phyloP scores from a whole-genome alignment of 108 stramenopile genomes.

The Cyclotella sp. region DNA sequence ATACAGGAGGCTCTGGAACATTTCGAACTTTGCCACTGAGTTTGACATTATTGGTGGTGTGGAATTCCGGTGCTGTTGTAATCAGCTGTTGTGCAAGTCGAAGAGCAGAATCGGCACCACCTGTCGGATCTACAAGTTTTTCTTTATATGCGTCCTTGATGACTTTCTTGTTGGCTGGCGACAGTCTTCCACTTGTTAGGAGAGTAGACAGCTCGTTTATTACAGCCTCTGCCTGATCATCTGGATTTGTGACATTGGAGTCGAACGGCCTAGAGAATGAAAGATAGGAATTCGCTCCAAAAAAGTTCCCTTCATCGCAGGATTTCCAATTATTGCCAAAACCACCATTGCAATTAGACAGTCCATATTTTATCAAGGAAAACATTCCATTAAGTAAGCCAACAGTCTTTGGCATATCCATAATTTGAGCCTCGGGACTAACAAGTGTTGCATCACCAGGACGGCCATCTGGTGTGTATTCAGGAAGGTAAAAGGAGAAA shows the following conservation, averaged over 20 bases:
- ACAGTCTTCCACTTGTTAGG: slow-evolving; percentile 62
- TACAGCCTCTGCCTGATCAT: slow-evolving; percentile 35
- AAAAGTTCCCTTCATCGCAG: slow-evolving; percentile 38
- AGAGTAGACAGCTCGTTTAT: slow-evolving; percentile 47
- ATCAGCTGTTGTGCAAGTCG: slow-evolving; percentile 44
- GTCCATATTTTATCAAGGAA: slow-evolving; percentile 62
- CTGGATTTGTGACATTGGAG: slow-evolving; percentile 8
- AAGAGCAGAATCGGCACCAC: slow-evolving; percentile 22
- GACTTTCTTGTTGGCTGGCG: slow-evolving; percentile 29
- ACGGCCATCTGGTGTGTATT: slow-evolving; percentile 53
- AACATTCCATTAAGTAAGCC: slow-evolving; percentile 56
- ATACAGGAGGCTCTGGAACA: slow-evolving; percentile 16
- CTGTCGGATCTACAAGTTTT: slow-evolving; percentile 17
- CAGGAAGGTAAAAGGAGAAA: slow-evolving; percentile 64
- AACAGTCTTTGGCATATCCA: slow-evolving; percentile 54
- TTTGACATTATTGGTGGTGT: slow-evolving; percentile 41
- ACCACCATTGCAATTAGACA: slow-evolving; percentile 53
- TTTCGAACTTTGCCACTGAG: slow-evolving; percentile 27
- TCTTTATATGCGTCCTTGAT: slow-evolving; percentile 33
- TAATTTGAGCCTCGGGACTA: slow-evolving; percentile 40
- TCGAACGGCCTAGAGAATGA: slow-evolving; percentile 38
- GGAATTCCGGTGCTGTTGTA: slow-evolving; percentile 53
- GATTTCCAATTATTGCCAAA: slow-evolving; percentile 24
- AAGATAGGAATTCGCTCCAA: slow-evolving; percentile 20
- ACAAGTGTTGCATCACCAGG: slow-evolving; percentile 40